phyloP scores from a whole-genome alignment of 805 yeast genomes.

The Wickerhamomyces alni region DNA sequence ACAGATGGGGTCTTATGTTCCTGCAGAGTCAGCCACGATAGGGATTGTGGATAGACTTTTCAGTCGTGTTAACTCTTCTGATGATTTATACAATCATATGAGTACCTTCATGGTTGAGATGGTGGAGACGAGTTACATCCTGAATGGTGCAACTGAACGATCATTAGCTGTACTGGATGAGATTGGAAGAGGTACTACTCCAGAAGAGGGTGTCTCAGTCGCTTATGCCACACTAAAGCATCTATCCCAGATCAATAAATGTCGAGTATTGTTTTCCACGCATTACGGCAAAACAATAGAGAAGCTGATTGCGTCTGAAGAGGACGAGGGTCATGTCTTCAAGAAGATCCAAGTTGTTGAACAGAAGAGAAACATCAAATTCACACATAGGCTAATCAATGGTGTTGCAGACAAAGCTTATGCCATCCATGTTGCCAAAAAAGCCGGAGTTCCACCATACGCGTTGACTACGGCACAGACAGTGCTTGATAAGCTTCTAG shows the following conservation, averaged over 20 bases:
- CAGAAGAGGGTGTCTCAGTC: constrained; percentile 94
- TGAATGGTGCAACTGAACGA: constrained; percentile 69
- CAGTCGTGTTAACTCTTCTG: constrained; percentile 97
- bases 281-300: constrained; percentile 90
- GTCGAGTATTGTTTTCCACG: constrained; percentile 89
- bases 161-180: constrained; percentile 92
- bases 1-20: constrained; percentile 86
- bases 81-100: constrained; percentile 90
- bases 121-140: constrained; percentile 86
- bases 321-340: constrained; percentile 70
- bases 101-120: constrained; percentile 96
- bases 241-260: constrained; percentile 59
- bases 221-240: constrained; percentile 94
- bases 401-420: constrained; percentile 92
- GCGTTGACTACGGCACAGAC: constrained; percentile 87
- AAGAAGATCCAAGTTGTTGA: constrained; percentile 41
- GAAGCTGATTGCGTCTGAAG: constrained; percentile 49
- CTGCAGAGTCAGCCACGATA: constrained; percentile 70
- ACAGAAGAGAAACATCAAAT: constrained; percentile 54
- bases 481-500: not conserved
- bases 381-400: constrained; percentile 80
- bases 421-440: constrained; percentile 95
- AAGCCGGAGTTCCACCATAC: constrained; percentile 84
- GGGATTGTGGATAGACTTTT: constrained; percentile 86
- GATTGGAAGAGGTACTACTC: constrained; percentile 73